phyloP scores from a whole-genome alignment of 106 monocot genomes.

The Dioscorea zingiberensis region DNA sequence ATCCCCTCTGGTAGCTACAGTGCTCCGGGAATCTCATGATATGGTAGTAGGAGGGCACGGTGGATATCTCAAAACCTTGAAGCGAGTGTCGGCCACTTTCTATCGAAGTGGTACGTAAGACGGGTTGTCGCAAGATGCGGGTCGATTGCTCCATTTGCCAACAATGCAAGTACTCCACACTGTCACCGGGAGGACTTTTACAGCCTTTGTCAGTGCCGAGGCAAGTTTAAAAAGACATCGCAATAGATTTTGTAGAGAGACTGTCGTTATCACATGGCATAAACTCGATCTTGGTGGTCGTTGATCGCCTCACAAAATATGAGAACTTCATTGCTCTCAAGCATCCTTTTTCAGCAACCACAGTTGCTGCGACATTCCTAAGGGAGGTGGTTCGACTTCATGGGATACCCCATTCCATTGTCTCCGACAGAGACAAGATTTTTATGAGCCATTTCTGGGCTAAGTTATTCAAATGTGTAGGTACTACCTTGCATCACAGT shows the following conservation, averaged over 20 bases:
- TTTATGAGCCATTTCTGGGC: conserved; percentile 2
- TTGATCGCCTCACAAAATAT: too few species aligned
- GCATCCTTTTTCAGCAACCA: neutral
- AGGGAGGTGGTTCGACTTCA: neutral
- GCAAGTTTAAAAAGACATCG: neutral
- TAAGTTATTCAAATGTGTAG: neutral
- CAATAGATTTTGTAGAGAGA: conserved; percentile 4
- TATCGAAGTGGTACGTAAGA: neutral
- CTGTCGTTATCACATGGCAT: neutral
- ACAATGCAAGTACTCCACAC: neutral
- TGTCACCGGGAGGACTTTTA: neutral
- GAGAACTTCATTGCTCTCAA: neutral
- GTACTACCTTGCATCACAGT: neutral
- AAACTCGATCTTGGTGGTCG: conserved; percentile 1
- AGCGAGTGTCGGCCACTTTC: too few species aligned
- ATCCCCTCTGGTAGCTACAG: too few species aligned
- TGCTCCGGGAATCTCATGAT: too few species aligned
- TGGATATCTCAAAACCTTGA: too few species aligned
- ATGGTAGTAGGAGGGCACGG: too few species aligned
- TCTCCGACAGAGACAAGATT: neutral
- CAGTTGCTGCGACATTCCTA: neutral
- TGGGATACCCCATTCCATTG: too few species aligned
- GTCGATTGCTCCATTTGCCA: too few species aligned
- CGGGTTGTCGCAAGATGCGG: too few species aligned
- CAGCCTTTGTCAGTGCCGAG: neutral